Percentiles rank a stretch among this genome's conserved stretches.
Evolutionary conservation across 306 rosid genomes (phyloP).

Genomic region (Pyrus pyrifolia): DNA sequence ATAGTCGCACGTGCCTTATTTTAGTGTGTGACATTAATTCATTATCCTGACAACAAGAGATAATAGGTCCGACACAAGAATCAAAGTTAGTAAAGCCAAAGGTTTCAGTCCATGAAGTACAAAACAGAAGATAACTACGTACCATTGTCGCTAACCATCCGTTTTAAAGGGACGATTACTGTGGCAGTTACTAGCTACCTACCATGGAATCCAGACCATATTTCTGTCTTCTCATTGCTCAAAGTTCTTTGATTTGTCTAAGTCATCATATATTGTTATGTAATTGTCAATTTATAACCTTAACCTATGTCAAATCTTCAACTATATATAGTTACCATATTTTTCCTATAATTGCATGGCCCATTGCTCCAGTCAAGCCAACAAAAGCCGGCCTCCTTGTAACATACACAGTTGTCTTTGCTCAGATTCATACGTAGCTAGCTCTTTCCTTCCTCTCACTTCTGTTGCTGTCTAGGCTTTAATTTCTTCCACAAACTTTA

Average conservation of each 20-base stretch:
- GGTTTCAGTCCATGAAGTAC: neutral
- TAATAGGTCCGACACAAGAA: neutral
- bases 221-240: neutral
- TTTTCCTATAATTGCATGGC: slow-evolving; percentile 8
- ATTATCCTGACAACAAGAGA: neutral
- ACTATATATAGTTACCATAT: neutral
- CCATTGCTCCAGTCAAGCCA: slow-evolving; percentile 10
- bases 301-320: too few species aligned
- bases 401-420: slow-evolving; percentile 18
- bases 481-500: neutral
- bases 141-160: neutral
- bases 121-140: neutral
- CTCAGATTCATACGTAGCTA: neutral
- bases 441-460: slow-evolving; percentile 5
- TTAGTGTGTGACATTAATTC: too few species aligned
- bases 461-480: neutral
- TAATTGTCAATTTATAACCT: neutral
- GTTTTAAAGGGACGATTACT: neutral
- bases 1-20: neutral
- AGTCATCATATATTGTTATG: neutral
- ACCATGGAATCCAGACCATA: slow-evolving; percentile 15
- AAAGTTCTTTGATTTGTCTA: slow-evolving; percentile 18
- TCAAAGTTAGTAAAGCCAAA: neutral
- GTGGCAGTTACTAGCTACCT: neutral
- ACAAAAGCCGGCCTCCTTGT: slow-evolving; percentile 49